Conservation (phyloP, 371 early-diverging fungal genomes). For the Lichtheimia corymbifera region DNA sequence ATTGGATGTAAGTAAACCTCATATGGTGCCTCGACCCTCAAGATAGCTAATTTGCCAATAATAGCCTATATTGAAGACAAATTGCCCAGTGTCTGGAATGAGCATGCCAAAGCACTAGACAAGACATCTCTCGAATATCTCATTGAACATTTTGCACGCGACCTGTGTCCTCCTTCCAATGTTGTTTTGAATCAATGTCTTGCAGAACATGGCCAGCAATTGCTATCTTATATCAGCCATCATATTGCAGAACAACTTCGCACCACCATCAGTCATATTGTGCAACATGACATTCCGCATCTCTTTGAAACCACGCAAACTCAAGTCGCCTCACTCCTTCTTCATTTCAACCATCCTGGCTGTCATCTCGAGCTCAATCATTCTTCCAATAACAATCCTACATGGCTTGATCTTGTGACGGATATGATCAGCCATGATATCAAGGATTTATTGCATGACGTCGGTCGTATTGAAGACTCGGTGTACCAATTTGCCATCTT, state of each 20-base stretch:
- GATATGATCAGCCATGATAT: not conserved
- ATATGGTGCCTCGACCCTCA: not conserved
- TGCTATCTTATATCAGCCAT: conserved; percentile 17
- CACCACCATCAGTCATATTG: conserved; percentile 17
- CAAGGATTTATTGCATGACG: too few species aligned
- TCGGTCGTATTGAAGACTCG: not conserved
- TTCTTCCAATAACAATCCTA: not conserved
- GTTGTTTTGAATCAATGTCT: conserved; percentile 11
- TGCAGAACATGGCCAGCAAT: conserved; percentile 12
- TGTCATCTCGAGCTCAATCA: not conserved
- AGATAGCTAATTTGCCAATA: not conserved
- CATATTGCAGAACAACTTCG: conserved; percentile 18
- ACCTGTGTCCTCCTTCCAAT: conserved; percentile 5
- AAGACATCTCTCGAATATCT: conserved; percentile 19
- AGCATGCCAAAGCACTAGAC: conserved; percentile 26
- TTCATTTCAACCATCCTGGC: conserved; percentile 17
- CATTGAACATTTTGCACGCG: conserved; percentile 12
- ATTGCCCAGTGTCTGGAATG: conserved; percentile 32
- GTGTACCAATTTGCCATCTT: not conserved
- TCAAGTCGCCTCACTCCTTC: conserved; percentile 16
- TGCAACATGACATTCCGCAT: conserved; percentile 14
- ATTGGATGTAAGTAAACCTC: conserved; percentile 31
- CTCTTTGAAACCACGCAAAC: conserved; percentile 16
- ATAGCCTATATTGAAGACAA: conserved; percentile 35
- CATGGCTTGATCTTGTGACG: conserved; percentile 1